Conservation (phyloP, 805 yeast species). For the Candida arabinofermentans region DNA sequence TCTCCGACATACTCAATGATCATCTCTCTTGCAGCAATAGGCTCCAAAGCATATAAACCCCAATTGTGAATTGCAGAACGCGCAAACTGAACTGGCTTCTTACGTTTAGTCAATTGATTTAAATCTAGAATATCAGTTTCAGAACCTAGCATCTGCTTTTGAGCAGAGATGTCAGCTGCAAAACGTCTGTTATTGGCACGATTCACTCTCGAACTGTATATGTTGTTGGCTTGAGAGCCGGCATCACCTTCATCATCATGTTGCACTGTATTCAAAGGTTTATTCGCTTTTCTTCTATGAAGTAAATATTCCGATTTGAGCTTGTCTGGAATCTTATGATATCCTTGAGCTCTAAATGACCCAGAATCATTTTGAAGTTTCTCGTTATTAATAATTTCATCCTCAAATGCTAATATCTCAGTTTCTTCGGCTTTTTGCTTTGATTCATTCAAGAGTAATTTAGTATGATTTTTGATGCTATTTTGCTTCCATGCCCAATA, state of each 20-base stretch:
- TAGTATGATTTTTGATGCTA: slow-evolving; percentile 22
- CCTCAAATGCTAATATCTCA: slow-evolving; percentile 28
- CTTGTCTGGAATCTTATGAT: slow-evolving; percentile 64
- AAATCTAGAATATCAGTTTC: slow-evolving; percentile 78
- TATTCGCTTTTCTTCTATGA: slow-evolving; percentile 63
- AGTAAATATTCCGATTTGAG: slow-evolving; percentile 75
- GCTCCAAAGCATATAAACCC: slow-evolving; percentile 96
- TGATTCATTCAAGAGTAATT: slow-evolving; percentile 16
- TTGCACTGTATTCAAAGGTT: slow-evolving; percentile 73
- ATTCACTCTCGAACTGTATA: slow-evolving; percentile 76
- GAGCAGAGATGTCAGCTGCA: slow-evolving; percentile 85
- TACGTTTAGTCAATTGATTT: slow-evolving; percentile 84
- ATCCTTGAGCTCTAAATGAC: slow-evolving; percentile 70
- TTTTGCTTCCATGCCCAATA: slow-evolving; percentile 69
- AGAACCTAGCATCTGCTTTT: slow-evolving; percentile 69
- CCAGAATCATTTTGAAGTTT: slow-evolving; percentile 45
- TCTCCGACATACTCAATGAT: slow-evolving; percentile 98
- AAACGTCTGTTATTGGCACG: slow-evolving; percentile 84
- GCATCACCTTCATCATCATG: slow-evolving; percentile 48
- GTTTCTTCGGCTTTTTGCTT: slow-evolving; percentile 21
- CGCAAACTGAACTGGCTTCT: slow-evolving; percentile 94
- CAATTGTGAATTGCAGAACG: slow-evolving; percentile 96
- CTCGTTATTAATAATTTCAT: slow-evolving; percentile 21
- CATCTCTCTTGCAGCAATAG: slow-evolving; percentile 95
- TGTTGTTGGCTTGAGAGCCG: slow-evolving; percentile 27